Evolutionary conservation across 2,329 filamentous ascomycete genomes (phyloP).

Genomic region (Dryadomyces sulphureus): DNA sequence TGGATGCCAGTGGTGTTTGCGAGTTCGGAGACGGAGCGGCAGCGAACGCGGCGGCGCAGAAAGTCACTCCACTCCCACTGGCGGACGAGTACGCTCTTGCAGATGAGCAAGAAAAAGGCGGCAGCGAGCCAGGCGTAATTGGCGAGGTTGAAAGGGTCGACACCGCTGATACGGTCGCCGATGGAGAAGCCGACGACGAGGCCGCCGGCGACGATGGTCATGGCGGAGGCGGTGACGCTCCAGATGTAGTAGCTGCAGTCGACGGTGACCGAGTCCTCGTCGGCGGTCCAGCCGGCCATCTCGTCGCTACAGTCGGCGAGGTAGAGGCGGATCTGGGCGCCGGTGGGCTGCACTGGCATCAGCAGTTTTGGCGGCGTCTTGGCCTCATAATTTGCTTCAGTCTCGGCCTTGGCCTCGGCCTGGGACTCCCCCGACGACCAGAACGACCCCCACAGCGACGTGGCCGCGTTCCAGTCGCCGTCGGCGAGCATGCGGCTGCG

Average conservation of each 20-base stretch:
- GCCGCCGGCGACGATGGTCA: slow-evolving; percentile 12
- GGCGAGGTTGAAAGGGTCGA: slow-evolving; percentile 17
- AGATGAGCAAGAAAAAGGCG: slow-evolving; percentile 15
- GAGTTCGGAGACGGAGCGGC: slow-evolving; percentile 14
- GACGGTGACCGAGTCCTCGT: neutral
- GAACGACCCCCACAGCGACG: neutral
- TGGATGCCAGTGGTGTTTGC: slow-evolving; percentile 11
- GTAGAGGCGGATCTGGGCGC: neutral
- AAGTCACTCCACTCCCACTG: slow-evolving; percentile 19
- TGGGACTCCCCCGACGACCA: too few relatives aligned
- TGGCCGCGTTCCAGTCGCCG: neutral
- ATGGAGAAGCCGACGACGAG: slow-evolving; percentile 15
- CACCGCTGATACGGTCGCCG: slow-evolving; percentile 13
- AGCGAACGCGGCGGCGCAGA: slow-evolving; percentile 13
- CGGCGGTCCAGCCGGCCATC: neutral
- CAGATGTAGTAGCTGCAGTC: neutral
- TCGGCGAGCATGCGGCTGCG: neutral
- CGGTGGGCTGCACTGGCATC: too few relatives aligned
- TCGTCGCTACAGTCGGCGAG: neutral
- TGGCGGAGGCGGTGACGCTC: neutral
- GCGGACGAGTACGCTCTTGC: slow-evolving; percentile 13
- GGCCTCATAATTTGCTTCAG: neutral
- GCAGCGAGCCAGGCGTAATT: slow-evolving; percentile 15
- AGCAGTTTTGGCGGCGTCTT: too few relatives aligned
- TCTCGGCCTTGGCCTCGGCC: too few relatives aligned